These are phyloP conservation scores for Fusarium clavum DNA, from an alignment of 2,329 filamentous ascomycete genomes.

Conservation along the genomic window DNA sequence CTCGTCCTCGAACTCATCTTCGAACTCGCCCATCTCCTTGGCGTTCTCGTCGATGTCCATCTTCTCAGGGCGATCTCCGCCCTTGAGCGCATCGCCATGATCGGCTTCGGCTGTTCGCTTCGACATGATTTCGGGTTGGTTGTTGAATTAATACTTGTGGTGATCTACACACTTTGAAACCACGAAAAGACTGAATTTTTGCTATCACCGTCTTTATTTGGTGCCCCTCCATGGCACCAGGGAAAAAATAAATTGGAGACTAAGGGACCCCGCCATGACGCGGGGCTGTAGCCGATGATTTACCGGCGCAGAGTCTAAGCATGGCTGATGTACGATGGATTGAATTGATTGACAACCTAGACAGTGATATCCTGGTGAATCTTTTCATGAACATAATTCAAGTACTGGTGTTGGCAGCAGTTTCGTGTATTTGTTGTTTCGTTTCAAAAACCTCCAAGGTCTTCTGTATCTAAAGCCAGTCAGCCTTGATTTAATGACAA, in stretches of 20 bases:
- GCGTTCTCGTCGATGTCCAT: conserved; percentile 73
- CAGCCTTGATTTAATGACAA: conserved; percentile 5
- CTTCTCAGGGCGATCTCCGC: conserved; percentile 69
- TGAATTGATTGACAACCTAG: no score
- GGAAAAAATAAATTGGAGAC: conserved; percentile 37
- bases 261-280: conserved; percentile 40
- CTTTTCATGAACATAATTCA: neutral
- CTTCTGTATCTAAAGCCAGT: neutral
- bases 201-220: conserved; percentile 22
- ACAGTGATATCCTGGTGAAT: neutral
- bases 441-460: neutral
- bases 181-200: conserved; percentile 33
- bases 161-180: conserved; percentile 14
- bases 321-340: neutral
- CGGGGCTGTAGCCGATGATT: conserved; percentile 32
- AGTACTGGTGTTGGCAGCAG: neutral
- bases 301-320: conserved; percentile 26
- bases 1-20: conserved; percentile 94
- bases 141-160: neutral
- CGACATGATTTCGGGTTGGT: conserved; percentile 60
- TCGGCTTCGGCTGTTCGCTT: conserved; percentile 68
- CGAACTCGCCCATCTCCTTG: conserved; percentile 82
- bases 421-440: neutral
- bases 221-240: conserved; percentile 37
- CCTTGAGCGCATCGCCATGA: conserved; percentile 64